Conservation (phyloP, 257 asterid species). For the Linaria vulgaris region DNA sequence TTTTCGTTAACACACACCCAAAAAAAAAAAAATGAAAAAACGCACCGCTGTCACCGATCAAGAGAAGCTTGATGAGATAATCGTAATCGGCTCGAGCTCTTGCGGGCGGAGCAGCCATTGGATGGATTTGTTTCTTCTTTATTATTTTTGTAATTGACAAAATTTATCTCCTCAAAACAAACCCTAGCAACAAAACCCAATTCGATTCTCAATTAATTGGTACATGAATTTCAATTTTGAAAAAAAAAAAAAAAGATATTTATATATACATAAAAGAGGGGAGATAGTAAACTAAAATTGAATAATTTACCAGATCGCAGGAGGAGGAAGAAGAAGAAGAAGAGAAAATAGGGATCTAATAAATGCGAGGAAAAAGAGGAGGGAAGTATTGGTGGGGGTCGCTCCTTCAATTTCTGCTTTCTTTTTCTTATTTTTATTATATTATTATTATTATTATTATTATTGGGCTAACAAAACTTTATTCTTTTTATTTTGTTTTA, state of each 20-base stretch:
- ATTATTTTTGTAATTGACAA: neutral
- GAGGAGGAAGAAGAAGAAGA: neutral
- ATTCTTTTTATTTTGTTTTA: too few relatives aligned
- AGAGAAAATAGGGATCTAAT: conserved; percentile 44
- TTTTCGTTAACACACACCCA: neutral
- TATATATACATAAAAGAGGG: too few relatives aligned
- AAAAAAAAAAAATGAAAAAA: neutral
- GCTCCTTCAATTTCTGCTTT: neutral
- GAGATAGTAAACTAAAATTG: conserved; percentile 6
- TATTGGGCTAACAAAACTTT: too few relatives aligned
- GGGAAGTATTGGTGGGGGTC: conserved; percentile 34
- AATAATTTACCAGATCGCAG: conserved; percentile 48
- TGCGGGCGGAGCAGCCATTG: conserved; percentile 72
- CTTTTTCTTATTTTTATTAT: neutral
- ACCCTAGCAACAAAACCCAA: conserved; percentile 35
- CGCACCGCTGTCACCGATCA: conserved; percentile 76
- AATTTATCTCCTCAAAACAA: conserved; percentile 23
- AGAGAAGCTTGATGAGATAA: conserved; percentile 64
- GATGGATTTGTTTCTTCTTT: conserved; percentile 27
- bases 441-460: too few relatives aligned
- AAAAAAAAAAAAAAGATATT: too few relatives aligned
- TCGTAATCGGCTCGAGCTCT: conserved; percentile 80
- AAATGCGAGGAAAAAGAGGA: conserved; percentile 38
- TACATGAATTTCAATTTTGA: too few relatives aligned
- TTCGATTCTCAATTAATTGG: conserved; percentile 1